Evolutionary conservation across 305 asterid genomes (phyloP).

Genomic region (Stenogyne calaminthoides): DNA sequence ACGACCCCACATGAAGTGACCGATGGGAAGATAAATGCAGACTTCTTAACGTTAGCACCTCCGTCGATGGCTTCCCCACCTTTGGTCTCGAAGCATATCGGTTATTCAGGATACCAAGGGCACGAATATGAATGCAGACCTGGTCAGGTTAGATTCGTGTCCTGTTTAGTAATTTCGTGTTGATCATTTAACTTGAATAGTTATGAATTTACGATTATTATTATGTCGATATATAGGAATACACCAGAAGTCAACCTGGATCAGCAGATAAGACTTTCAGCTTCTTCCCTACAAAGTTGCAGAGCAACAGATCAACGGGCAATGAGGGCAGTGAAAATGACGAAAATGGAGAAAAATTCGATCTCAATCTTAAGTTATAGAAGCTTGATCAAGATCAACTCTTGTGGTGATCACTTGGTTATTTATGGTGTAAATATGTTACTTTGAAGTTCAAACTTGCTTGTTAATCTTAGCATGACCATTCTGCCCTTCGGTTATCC

Average conservation of each 20-base stretch:
- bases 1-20: slow-evolving; percentile 27
- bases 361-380: slow-evolving; percentile 79
- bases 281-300: slow-evolving; percentile 62
- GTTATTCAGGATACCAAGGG: slow-evolving; percentile 25
- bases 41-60: slow-evolving; percentile 82
- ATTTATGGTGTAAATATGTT: slow-evolving; percentile 11
- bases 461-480: neutral
- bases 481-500: neutral
- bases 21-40: slow-evolving; percentile 50
- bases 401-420: neutral
- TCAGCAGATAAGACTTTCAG: slow-evolving; percentile 38
- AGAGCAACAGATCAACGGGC: slow-evolving; percentile 32
- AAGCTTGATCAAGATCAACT: slow-evolving; percentile 7
- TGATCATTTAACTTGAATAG: neutral
- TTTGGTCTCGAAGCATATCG: slow-evolving; percentile 27
- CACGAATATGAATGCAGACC: slow-evolving; percentile 31
- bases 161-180: neutral
- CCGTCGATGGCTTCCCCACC: slow-evolving; percentile 44
- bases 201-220: neutral
- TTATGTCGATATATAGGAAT: slow-evolving; percentile 39
- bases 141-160: slow-evolving; percentile 42
- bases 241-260: slow-evolving; percentile 34
- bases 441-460: neutral
- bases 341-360: slow-evolving; percentile 52
- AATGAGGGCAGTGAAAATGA: slow-evolving; percentile 34